These are phyloP conservation scores for Globisporangium uncinulatum DNA, from an alignment of 352 stramenopile genomes.

Conservation along the genomic window DNA sequence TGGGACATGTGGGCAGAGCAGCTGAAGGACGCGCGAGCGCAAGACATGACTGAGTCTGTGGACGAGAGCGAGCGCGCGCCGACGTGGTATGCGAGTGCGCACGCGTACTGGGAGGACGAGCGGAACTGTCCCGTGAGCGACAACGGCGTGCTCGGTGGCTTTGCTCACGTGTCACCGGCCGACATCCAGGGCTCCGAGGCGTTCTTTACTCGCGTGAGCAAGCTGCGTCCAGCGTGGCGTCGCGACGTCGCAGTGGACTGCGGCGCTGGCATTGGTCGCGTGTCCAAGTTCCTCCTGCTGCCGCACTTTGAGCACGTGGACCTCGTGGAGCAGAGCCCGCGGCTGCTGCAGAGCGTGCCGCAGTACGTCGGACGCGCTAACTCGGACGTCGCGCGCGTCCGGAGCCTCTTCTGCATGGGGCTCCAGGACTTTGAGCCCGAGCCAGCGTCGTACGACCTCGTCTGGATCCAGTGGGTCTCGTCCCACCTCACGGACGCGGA, in stretches of 20 bases:
- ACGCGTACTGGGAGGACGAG: conserved; percentile 84
- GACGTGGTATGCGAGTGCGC: conserved; percentile 64
- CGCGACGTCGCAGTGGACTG: conserved; percentile 65
- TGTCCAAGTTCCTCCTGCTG: conserved; percentile 92
- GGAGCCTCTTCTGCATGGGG: conserved; percentile 87
- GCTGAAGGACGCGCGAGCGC: conserved; percentile 29
- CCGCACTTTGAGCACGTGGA: conserved; percentile 87
- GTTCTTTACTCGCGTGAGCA: conserved; percentile 43
- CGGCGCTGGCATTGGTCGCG: conserved; percentile 91
- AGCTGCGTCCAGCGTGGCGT: conserved; percentile 39
- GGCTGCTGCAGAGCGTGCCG: conserved; percentile 84
- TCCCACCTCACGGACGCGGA: conserved; percentile 94
- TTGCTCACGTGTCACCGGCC: conserved; percentile 73
- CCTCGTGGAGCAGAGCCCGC: conserved; percentile 92
- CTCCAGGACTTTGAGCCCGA: conserved; percentile 88
- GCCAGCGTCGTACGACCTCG: conserved; percentile 86
- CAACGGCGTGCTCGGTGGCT: conserved; percentile 92
- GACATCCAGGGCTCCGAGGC: conserved; percentile 75
- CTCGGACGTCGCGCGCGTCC: conserved; percentile 25
- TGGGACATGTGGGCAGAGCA: conserved; percentile 73
- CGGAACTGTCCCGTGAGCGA: conserved; percentile 90
- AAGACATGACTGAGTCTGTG: neutral
- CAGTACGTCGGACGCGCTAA: conserved; percentile 76
- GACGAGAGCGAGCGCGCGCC: conserved; percentile 17
- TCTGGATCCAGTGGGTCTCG: conserved; percentile 97